phyloP scores from a whole-genome alignment of 2,329 filamentous ascomycete genomes.

The Alternaria consortialis region DNA sequence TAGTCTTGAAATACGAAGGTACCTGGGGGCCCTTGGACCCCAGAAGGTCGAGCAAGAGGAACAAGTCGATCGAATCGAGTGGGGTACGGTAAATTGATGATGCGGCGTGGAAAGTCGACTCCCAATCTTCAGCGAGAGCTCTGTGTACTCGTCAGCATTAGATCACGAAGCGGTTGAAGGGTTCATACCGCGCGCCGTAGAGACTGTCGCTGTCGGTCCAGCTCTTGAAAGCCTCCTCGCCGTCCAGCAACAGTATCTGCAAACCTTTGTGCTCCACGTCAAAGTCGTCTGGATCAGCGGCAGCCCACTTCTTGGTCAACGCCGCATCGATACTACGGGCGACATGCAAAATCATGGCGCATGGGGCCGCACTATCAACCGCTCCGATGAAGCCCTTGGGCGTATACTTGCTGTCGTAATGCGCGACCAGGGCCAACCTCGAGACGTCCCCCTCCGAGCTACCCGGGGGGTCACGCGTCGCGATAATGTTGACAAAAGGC shows the following conservation, averaged over 20 bases:
- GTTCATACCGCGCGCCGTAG: slow-evolving; percentile 79
- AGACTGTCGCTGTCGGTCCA: slow-evolving; percentile 88
- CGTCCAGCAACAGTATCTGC: slow-evolving; percentile 90
- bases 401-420: slow-evolving; percentile 87
- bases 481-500: slow-evolving; percentile 87
- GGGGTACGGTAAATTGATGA: slow-evolving; percentile 78
- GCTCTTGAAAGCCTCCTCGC: slow-evolving; percentile 86
- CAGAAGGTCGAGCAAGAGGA: slow-evolving; percentile 88
- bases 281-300: slow-evolving; percentile 56
- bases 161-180: too few species aligned
- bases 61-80: slow-evolving; percentile 83
- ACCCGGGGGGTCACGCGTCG: slow-evolving; percentile 91
- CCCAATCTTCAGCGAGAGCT: slow-evolving; percentile 85
- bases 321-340: slow-evolving; percentile 82
- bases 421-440: slow-evolving; percentile 85
- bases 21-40: slow-evolving; percentile 74
- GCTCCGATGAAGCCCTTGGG: slow-evolving; percentile 92
- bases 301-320: slow-evolving; percentile 86
- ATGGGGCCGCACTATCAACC: slow-evolving; percentile 91
- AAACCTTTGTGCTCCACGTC: slow-evolving; percentile 79
- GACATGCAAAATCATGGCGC: slow-evolving; percentile 90
- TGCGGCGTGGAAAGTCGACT: slow-evolving; percentile 72
- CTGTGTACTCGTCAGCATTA: slow-evolving; percentile 32
- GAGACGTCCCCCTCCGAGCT: slow-evolving; percentile 76
- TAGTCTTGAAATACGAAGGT: slow-evolving; percentile 88